These are phyloP conservation scores for Rachicladosporium sp. DNA, from an alignment of 2,329 filamentous ascomycete genomes.

Conservation along the genomic window DNA sequence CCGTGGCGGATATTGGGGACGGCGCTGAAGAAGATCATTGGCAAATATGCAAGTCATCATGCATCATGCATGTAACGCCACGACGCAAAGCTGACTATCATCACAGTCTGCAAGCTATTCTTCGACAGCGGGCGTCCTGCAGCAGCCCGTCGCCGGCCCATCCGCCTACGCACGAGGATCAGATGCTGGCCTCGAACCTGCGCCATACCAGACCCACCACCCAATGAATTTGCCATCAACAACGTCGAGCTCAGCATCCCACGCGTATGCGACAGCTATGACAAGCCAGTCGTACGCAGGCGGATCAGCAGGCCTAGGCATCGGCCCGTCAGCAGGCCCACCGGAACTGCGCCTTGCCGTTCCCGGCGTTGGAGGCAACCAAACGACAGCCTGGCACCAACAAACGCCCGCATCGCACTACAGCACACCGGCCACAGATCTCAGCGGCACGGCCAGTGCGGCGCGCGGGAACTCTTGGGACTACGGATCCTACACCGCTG, in stretches of 20 bases:
- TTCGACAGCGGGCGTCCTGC: conserved; percentile 44
- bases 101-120: conserved; percentile 54
- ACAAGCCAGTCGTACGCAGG: conserved; percentile 17
- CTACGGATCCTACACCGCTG: conserved; percentile 15
- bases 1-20: conserved; percentile 81
- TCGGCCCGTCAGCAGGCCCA: conserved; percentile 24
- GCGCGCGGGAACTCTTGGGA: conserved; percentile 17
- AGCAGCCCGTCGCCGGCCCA: conserved; percentile 18
- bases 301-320: conserved; percentile 14
- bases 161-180: conserved; percentile 27
- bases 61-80: conserved; percentile 16
- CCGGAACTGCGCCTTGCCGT: conserved; percentile 27
- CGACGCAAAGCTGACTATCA: conserved; percentile 20
- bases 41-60: conserved; percentile 65
- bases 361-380: conserved; percentile 17
- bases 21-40: conserved; percentile 94
- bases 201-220: conserved; percentile 5
- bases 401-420: conserved; percentile 17
- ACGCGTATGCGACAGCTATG: conserved; percentile 19
- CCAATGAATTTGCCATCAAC: conserved; percentile 18
- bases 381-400: conserved; percentile 22
- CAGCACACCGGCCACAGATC: conserved; percentile 13
- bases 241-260: conserved; percentile 21
- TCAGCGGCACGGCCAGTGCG: conserved; percentile 11
- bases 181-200: conserved; percentile 36